Evolutionary conservation across 768 basidiomycete species (phyloP).

Genomic region (Coprinopsis marcescibilis): DNA sequence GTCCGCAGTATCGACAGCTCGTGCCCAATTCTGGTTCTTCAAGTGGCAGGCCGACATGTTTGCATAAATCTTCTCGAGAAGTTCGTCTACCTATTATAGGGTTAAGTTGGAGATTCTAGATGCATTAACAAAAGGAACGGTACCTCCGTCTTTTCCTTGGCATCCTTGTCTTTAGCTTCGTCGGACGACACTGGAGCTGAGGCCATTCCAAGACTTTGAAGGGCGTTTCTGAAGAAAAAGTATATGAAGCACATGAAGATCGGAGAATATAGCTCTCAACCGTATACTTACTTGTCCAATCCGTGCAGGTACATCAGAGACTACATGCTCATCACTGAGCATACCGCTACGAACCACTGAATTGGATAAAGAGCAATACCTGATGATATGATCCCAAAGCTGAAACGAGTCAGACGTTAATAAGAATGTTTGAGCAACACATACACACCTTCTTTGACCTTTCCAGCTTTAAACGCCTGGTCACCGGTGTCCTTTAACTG

Average conservation of each 20-base stretch:
- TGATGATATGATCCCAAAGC: conserved; percentile 70
- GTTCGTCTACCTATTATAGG: conserved; percentile 53
- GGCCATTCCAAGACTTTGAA: conserved; percentile 46
- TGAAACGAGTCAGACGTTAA: conserved; percentile 22
- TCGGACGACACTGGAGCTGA: conserved; percentile 21
- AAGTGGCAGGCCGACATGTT: conserved; percentile 85
- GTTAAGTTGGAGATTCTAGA: conserved; percentile 3
- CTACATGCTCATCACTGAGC: conserved; percentile 27
- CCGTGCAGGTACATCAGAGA: conserved; percentile 69
- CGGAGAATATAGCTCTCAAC: not conserved
- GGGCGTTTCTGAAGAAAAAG: conserved; percentile 40
- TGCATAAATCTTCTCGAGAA: conserved; percentile 77
- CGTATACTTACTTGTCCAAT: conserved; percentile 65
- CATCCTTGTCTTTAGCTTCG: conserved; percentile 25
- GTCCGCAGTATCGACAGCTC: conserved; percentile 75
- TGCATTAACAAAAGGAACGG: conserved; percentile 7
- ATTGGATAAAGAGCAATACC: conserved; percentile 31
- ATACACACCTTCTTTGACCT: conserved; percentile 51
- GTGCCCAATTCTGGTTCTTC: conserved; percentile 74
- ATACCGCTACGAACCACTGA: conserved; percentile 1
- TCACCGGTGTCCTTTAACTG: conserved; percentile 65
- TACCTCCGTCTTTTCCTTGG: conserved; percentile 67
- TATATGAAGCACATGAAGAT: conserved; percentile 1
- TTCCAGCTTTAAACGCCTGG: conserved; percentile 62
- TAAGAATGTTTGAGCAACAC: not conserved